Base-by-base conservation (phyloP, 2,329 filamentous ascomycete genomes). In the Epichloe typhina region DNA sequence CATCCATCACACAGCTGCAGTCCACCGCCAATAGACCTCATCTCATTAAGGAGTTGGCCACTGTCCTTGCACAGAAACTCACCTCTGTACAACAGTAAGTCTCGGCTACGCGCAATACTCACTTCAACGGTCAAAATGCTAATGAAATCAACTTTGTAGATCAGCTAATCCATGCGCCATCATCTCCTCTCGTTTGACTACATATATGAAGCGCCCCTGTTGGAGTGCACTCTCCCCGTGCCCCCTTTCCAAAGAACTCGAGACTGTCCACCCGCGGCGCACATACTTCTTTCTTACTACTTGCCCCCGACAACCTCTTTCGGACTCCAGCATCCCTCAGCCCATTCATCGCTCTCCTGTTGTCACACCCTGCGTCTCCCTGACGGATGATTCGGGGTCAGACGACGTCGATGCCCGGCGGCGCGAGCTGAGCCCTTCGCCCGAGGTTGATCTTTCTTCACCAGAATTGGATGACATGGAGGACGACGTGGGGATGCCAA, bases 271-370 rank as follows among this genome's bases (percentile, higher is more conserved):
- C 65, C 93, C 93, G 19, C 86, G 91, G 64, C 88, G 93, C 67
- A 90, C 94, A 45, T 97, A 95, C 73, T 97, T 94, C 71, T 97
- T 90, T 70, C 79, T 98, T 53, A 95, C 88, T 39, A 95, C 86
- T n/a, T 84, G 78, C 62, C 82, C 86, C 45, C 87, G 85, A 62
- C 88, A 91, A 64, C 81, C 88, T 38, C 80, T 97, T 19, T 88
- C 88, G 2, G 72, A 66, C 50, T 54, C 62, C 39, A 60, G 57
- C 75, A 59, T 60, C 42, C 52, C 56, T 9, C 53, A 58, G 33
- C 50, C 59, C 33, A 53, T 55, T 33, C 49, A 23, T 31, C 57
- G 53, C 41, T 53, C 59, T 41, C 71, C 80, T 55, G 82, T 88
- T 54, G 82, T 94, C 54, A 93, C 91, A 3, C 91, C 91, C 0